phyloP scores from a whole-genome alignment of 495 filamentous ascomycete species.

The Daldinia grandis region DNA sequence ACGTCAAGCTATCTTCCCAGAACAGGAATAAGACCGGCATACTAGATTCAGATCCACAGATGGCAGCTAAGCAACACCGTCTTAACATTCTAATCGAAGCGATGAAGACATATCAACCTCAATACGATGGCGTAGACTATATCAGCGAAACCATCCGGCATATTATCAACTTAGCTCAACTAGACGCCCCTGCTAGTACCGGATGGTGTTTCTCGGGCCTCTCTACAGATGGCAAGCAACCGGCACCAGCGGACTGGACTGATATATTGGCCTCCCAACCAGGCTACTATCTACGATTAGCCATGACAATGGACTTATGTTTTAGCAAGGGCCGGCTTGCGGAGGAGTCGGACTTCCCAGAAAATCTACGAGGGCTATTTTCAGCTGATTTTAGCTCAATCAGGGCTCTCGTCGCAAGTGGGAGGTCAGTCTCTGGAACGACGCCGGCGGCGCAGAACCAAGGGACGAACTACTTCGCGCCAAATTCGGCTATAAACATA shows the following conservation, averaged over 20 bases:
- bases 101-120: slow-evolving; percentile 49
- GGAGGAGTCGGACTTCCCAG: slow-evolving; percentile 47
- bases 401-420: slow-evolving; percentile 32
- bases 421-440: slow-evolving; percentile 8
- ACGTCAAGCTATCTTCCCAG: slow-evolving; percentile 46
- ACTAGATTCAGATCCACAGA: slow-evolving; percentile 28
- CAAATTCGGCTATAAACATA: slow-evolving; percentile 27
- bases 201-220: slow-evolving; percentile 13
- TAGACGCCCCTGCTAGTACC: slow-evolving; percentile 37
- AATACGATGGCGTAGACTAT: slow-evolving; percentile 49
- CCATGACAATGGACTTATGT: slow-evolving; percentile 48
- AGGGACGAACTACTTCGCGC: slow-evolving; percentile 9
- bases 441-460: slow-evolving; percentile 2
- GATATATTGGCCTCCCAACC: slow-evolving; percentile 46
- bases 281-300: slow-evolving; percentile 44
- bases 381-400: slow-evolving; percentile 45
- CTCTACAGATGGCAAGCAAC: slow-evolving; percentile 29
- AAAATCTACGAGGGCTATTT: slow-evolving; percentile 44
- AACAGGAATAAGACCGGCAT: slow-evolving; percentile 32
- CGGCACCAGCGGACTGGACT: slow-evolving; percentile 46
- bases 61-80: slow-evolving; percentile 46
- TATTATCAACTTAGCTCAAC: slow-evolving; percentile 46
- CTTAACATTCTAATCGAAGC: slow-evolving; percentile 51
- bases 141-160: slow-evolving; percentile 48
- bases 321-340: slow-evolving; percentile 46